Evolutionary conservation across 1,139 yeast species (phyloP).

Genomic region (Magnusiomyces paraingens): DNA sequence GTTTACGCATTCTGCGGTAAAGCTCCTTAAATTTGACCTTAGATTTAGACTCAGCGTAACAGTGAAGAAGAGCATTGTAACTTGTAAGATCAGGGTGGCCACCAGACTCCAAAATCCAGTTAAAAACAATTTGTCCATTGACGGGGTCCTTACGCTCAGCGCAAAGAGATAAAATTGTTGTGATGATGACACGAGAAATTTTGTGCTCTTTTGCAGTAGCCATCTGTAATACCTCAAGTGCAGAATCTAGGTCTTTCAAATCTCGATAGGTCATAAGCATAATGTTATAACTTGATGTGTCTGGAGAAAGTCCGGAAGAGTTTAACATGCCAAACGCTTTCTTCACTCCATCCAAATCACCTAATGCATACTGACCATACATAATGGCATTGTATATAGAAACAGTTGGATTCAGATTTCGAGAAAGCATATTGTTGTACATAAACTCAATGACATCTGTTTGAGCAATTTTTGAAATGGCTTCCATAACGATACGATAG

Average conservation of each 20-base stretch:
- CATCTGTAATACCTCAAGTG: slow-evolving; percentile 28
- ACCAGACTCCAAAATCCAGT: slow-evolving; percentile 24
- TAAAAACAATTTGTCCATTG: slow-evolving; percentile 27
- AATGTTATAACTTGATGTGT: slow-evolving; percentile 23
- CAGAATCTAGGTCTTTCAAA: slow-evolving; percentile 27
- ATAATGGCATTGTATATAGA: slow-evolving; percentile 44
- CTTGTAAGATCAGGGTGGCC: slow-evolving; percentile 25
- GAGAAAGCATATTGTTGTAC: slow-evolving; percentile 40
- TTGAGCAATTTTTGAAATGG: slow-evolving; percentile 55
- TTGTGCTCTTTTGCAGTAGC: slow-evolving; percentile 25
- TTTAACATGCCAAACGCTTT: slow-evolving; percentile 39
- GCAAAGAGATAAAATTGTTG: slow-evolving; percentile 30
- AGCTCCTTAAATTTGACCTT: slow-evolving; percentile 20
- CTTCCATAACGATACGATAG: slow-evolving; percentile 58
- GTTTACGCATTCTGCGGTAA: slow-evolving; percentile 19
- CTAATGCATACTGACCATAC: slow-evolving; percentile 40
- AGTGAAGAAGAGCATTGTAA: slow-evolving; percentile 26
- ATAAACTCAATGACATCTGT: slow-evolving; percentile 47
- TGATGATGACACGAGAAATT: slow-evolving; percentile 22
- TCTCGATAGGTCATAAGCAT: slow-evolving; percentile 28
- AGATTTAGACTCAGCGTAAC: slow-evolving; percentile 21
- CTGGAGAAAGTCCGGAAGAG: slow-evolving; percentile 35
- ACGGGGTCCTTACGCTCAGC: slow-evolving; percentile 27
- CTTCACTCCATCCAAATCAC: slow-evolving; percentile 43
- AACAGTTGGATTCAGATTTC: slow-evolving; percentile 46